These are phyloP conservation scores for Panus rudis DNA, from an alignment of 768 basidiomycete genomes.

Conservation along the genomic window DNA sequence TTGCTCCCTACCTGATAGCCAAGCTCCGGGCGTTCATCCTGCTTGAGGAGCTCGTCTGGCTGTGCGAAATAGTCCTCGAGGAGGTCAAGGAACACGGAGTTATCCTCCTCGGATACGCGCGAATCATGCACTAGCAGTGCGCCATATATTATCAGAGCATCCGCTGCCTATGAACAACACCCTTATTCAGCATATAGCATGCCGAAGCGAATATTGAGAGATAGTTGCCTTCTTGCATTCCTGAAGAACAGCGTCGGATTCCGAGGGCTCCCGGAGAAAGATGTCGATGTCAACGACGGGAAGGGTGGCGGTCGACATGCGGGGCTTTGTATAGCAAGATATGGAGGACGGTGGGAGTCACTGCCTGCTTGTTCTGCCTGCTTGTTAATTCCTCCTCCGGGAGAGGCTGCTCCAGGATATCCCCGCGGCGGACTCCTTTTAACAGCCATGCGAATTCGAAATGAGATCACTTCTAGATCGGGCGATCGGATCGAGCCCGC, in stretches of 20 bases:
- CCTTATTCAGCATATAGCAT: neutral
- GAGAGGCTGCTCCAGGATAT: too few relatives aligned
- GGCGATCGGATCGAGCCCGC: neutral
- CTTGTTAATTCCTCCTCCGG: too few relatives aligned
- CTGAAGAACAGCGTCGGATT: conserved; percentile 40
- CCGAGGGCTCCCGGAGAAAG: conserved; percentile 42
- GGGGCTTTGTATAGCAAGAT: too few relatives aligned
- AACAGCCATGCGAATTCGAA: neutral
- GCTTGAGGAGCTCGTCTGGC: conserved; percentile 47
- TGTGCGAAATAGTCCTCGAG: conserved; percentile 93
- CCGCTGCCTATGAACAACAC: conserved; percentile 53
- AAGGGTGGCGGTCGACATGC: conserved; percentile 41
- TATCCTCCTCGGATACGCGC: conserved; percentile 77
- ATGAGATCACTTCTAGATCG: neutral
- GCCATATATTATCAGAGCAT: conserved; percentile 77
- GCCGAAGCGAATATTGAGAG: neutral
- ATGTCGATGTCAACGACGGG: conserved; percentile 76
- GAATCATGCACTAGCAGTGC: conserved; percentile 84
- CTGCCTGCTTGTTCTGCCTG: too few relatives aligned
- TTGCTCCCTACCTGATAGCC: conserved; percentile 69
- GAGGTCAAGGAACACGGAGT: conserved; percentile 76
- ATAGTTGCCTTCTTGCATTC: conserved; percentile 62
- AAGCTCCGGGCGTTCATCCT: conserved; percentile 79
- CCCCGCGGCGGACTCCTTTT: too few relatives aligned
- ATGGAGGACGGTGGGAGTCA: too few relatives aligned